Conservation (phyloP, 176 grass and related monocot species). For the Cocos nucifera region DNA sequence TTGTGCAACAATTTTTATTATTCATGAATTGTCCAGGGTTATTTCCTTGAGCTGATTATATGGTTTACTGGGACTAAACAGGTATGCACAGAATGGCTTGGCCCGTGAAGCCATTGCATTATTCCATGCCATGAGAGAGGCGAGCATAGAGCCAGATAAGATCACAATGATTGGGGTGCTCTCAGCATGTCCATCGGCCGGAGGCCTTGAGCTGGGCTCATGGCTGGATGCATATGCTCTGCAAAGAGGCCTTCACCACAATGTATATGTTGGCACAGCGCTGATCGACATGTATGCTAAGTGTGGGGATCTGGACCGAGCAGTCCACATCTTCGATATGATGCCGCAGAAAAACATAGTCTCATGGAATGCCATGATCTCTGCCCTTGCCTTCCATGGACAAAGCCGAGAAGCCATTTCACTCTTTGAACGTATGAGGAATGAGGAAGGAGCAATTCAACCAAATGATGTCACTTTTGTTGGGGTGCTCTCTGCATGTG, state of each 20-base stretch:
- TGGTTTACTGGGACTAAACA: conserved; percentile 25
- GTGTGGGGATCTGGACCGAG: conserved; percentile 54
- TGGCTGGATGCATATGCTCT: conserved; percentile 49
- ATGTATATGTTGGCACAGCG: conserved; percentile 75
- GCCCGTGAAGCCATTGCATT: conserved; percentile 77
- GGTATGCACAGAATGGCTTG: conserved; percentile 80
- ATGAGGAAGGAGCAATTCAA: conserved; percentile 22
- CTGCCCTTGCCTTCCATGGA: conserved; percentile 55
- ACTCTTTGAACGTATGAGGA: conserved; percentile 58
- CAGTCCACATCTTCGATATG: conserved; percentile 44
- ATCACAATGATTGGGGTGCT: conserved; percentile 79
- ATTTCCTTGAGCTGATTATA: not conserved
- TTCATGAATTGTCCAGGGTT: no score
- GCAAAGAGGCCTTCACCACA: conserved; percentile 33
- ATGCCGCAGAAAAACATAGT: conserved; percentile 57
- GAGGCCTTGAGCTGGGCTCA: conserved; percentile 62
- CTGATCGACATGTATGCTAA: conserved; percentile 88
- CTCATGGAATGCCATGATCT: conserved; percentile 85
- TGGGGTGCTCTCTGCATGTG: conserved; percentile 69
- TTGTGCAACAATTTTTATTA: no score
- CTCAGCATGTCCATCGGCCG: conserved; percentile 59
- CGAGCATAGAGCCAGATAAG: conserved; percentile 39
- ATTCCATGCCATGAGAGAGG: conserved; percentile 55
- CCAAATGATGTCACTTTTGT: conserved; percentile 68
- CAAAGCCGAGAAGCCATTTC: conserved; percentile 43